A percentile compares a stretch with the other conserved stretches of the same genome.
Evolutionary conservation across 495 filamentous ascomycete genomes (phyloP).

Genomic region (Aspergillus nidulans): DNA sequence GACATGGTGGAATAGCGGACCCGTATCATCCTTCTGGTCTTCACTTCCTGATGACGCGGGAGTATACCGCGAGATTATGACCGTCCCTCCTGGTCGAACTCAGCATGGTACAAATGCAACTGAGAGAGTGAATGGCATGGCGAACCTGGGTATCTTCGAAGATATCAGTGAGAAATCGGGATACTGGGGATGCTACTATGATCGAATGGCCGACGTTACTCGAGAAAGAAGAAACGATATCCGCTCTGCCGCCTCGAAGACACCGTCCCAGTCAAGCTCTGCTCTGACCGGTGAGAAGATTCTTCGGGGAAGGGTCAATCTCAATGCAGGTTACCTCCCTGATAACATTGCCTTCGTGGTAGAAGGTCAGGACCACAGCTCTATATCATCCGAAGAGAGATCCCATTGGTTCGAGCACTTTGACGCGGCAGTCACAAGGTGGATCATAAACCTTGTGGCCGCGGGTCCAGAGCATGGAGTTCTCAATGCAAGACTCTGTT

Average conservation of each 20-base stretch:
- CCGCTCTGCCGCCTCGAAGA: not conserved
- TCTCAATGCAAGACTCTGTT: conserved; percentile 18
- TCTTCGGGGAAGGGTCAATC: conserved; percentile 14
- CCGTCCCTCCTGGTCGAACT: conserved; percentile 12
- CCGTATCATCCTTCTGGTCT: conserved; percentile 22
- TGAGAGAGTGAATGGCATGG: conserved; percentile 11
- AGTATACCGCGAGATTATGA: conserved; percentile 27
- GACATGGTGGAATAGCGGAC: conserved; percentile 14
- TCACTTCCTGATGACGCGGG: conserved; percentile 22
- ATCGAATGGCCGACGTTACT: conserved; percentile 13
- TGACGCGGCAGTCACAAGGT: conserved; percentile 15
- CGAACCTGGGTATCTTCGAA: conserved; percentile 14
- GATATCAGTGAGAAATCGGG: conserved; percentile 20
- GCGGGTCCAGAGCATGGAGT: conserved; percentile 19
- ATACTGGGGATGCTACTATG: conserved; percentile 30
- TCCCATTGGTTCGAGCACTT: conserved; percentile 22
- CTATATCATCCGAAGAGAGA: conserved; percentile 14
- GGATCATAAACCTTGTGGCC: conserved; percentile 21
- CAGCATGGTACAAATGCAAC: conserved; percentile 20
- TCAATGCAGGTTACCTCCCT: conserved; percentile 19
- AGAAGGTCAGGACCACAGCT: conserved; percentile 28
- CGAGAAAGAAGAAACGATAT: not conserved
- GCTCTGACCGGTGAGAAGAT: not conserved
- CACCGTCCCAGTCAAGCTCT: not conserved
- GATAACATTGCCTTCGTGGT: conserved; percentile 28